Percentiles rank a stretch among this genome's conserved stretches.
These are phyloP conservation scores for Agrocybe pediades DNA, from an alignment of 768 basidiomycete species.

Conservation along the genomic window DNA sequence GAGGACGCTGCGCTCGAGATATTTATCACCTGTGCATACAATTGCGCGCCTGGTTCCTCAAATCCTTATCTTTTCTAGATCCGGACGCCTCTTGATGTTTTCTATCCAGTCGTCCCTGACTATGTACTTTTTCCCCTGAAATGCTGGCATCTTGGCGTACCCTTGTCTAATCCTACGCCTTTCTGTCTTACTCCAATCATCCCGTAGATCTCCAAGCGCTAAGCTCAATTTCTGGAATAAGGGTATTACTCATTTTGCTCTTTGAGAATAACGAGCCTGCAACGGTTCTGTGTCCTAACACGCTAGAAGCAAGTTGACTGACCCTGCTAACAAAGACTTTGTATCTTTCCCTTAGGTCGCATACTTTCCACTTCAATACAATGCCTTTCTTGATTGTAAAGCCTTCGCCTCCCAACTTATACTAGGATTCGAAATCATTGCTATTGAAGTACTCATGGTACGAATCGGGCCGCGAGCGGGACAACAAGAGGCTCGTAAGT, in stretches of 20 bases:
- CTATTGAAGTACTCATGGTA: too few relatives aligned
- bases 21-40: not conserved
- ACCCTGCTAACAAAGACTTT: too few relatives aligned
- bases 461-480: too few relatives aligned
- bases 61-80: not conserved
- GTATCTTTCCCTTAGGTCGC: too few relatives aligned
- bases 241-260: slow-evolving; percentile 60
- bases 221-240: slow-evolving; percentile 47
- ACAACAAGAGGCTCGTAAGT: too few relatives aligned
- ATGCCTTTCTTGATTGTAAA: too few relatives aligned
- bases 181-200: too few relatives aligned
- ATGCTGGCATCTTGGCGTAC: slow-evolving; percentile 4
- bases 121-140: slow-evolving; percentile 12
- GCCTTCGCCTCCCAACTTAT: too few relatives aligned
- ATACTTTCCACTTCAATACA: too few relatives aligned
- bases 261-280: slow-evolving; percentile 58
- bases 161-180: slow-evolving; percentile 5
- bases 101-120: slow-evolving; percentile 24
- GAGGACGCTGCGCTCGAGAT: not conserved
- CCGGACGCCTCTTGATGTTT: slow-evolving; percentile 23
- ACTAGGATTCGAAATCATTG: too few relatives aligned
- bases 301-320: slow-evolving; percentile 69
- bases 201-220: too few relatives aligned
- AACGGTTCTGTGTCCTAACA: slow-evolving; percentile 49
- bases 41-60: too few relatives aligned